Evolutionary conservation across 2,329 filamentous ascomycete genomes (phyloP), one percentile per base, ranked within the genome.

Genomic region (Corinectria fuckeliana): DNA sequence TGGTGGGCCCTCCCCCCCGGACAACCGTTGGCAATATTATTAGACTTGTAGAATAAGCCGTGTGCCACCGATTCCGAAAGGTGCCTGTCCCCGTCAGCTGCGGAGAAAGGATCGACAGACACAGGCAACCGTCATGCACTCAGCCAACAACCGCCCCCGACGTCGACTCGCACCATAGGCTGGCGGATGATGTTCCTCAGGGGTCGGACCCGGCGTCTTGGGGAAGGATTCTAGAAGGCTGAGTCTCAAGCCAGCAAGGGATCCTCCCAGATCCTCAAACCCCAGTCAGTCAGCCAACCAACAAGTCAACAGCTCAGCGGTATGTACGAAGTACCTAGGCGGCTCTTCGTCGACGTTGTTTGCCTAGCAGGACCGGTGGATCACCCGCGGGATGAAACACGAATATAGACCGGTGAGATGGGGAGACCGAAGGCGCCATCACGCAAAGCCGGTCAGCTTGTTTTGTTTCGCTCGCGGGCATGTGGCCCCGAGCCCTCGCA

Each of bases 171-270:
- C 65, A 49, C 57, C 60, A 64, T 61, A 32, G 47, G 50, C 64
- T 56, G 60, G 59, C 60, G 55, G 55, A 49, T 54, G 44, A 53
- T 58, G n/a, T 51, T 36, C 34, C 38, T 55, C 65, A 69, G 62
- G 65, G 65, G 53, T 57, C 52, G 49, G 52, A 60, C 55, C 50
- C 50, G 56, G 60, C 61, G 25, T 36, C 41, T 55, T 41, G 42
- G 32, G 59, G 65, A 70, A 69, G 64, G 67, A 64, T 69, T 69
- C 67, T 66, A 70, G 67, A 69, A 70, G 67, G 66, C 57, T 60
- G 55, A 68, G 56, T 38, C 44, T 57, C 34, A 58, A 59, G 58
- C 57, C 55, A 61, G 53, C 56, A 56, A 50, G 32, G 21, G 28
- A 23, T 39, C 56, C 36, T 47, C 11, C 20, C 23, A 16, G 20